phyloP scores from a whole-genome alignment of 164 flowering plant genomes.

The Tetrastigma voinierianum region DNA sequence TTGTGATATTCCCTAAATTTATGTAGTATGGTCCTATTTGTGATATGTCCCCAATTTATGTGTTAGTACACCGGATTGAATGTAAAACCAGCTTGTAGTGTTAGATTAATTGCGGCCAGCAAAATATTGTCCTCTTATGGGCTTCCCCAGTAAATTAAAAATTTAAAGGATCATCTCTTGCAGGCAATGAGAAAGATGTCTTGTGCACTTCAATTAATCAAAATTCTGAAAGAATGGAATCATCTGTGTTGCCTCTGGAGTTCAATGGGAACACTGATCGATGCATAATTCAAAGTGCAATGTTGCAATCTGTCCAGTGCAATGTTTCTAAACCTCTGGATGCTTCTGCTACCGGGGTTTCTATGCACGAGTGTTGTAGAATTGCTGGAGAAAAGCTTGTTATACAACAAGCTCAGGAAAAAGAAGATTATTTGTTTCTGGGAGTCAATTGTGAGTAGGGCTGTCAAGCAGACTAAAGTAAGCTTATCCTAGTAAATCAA shows the following conservation, averaged over 20 bases:
- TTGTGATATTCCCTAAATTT: no score
- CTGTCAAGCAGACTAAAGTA: conserved; percentile 27
- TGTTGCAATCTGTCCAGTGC: conserved; percentile 15
- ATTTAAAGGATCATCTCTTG: no score
- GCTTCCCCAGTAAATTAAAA: no score
- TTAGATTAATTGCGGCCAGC: no score
- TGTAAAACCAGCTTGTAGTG: no score
- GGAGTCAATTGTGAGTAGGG: conserved; percentile 13
- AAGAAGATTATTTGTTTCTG: conserved; percentile 28
- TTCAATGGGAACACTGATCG: conserved; percentile 10
- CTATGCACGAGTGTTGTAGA: conserved; percentile 22
- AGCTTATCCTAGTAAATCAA: conserved; percentile 21
- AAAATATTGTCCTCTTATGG: no score
- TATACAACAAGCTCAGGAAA: conserved; percentile 21
- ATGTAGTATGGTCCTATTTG: no score
- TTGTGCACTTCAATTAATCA: conserved; percentile 16
- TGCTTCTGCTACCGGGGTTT: conserved; percentile 11
- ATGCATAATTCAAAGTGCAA: conserved; percentile 9
- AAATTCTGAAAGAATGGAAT: conserved; percentile 15
- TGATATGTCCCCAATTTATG: no score
- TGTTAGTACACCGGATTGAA: no score
- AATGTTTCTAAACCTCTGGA: conserved; percentile 28
- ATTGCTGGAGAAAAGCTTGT: conserved; percentile 19
- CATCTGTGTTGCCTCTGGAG: conserved; percentile 21
- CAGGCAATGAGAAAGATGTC: no score